Evolutionary conservation across 495 filamentous ascomycete genomes (phyloP).

Genomic region (Penicillium psychrofluorescens): DNA sequence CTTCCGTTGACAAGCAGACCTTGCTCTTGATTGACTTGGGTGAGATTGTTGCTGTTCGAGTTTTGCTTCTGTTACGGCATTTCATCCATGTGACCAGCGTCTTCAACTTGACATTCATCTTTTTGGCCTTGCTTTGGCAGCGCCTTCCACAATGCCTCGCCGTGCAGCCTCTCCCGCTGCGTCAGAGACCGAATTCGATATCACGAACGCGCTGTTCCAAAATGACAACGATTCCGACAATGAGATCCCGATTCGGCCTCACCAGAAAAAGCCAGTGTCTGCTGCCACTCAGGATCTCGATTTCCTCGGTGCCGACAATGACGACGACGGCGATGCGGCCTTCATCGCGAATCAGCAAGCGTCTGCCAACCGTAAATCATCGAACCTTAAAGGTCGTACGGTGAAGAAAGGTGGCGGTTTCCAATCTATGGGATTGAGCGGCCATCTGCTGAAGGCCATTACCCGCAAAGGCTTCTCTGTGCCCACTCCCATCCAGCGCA

Average conservation of each 20-base stretch:
- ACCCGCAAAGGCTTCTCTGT: constrained; percentile 88
- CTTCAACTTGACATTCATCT: constrained; percentile 5
- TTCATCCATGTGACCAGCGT: not conserved
- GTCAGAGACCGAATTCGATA: constrained; percentile 91
- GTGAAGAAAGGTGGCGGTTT: constrained; percentile 95
- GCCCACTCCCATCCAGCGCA: constrained; percentile 94
- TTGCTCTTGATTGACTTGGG: constrained; percentile 1
- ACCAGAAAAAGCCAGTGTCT: constrained; percentile 27
- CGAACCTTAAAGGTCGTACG: constrained; percentile 74
- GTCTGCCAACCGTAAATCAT: constrained; percentile 74
- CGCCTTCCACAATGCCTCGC: constrained; percentile 36
- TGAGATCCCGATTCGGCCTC: constrained; percentile 13
- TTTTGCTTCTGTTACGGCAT: not conserved
- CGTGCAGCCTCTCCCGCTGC: constrained; percentile 70
- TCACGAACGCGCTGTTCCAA: constrained; percentile 70
- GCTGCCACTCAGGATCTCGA: constrained; percentile 32
- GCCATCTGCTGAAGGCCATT: constrained; percentile 79
- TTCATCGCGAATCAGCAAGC: constrained; percentile 85
- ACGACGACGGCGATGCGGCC: constrained; percentile 67
- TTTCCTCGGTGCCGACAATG: constrained; percentile 42
- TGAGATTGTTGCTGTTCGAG: no score
- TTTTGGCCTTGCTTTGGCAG: constrained; percentile 8
- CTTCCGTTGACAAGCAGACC: constrained; percentile 18
- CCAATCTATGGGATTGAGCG: constrained; percentile 90
- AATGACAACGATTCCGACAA: constrained; percentile 47